Percentiles rank a stretch among this genome's conserved stretches.
phyloP scores from a whole-genome alignment of 768 basidiomycete genomes.

The Lentinus tigrinus region DNA sequence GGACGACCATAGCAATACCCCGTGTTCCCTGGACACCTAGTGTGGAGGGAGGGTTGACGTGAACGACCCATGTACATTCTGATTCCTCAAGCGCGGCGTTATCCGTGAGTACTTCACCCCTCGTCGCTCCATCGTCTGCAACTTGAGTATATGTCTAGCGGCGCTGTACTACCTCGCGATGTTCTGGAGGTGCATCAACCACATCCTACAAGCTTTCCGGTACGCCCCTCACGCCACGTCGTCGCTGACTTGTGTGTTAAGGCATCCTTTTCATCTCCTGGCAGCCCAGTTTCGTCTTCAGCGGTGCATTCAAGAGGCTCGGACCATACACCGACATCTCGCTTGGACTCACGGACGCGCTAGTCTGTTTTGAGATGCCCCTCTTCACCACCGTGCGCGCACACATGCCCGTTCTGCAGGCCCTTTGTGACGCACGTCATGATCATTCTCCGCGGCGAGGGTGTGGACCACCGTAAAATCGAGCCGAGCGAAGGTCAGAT shows the following conservation, averaged over 20 bases:
- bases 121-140: conserved; percentile 83
- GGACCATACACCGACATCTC: conserved; percentile 93
- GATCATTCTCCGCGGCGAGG: conserved; percentile 78
- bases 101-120: conserved; percentile 71
- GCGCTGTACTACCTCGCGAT: conserved; percentile 93
- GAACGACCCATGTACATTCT: conserved; percentile 91
- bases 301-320: conserved; percentile 69
- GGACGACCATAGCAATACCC: conserved; percentile 87
- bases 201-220: conserved; percentile 89
- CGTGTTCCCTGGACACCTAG: conserved; percentile 80
- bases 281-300: conserved; percentile 86
- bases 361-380: conserved; percentile 98
- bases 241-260: conserved; percentile 68
- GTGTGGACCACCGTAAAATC: conserved; percentile 94
- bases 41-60: conserved; percentile 85
- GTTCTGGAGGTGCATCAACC: conserved; percentile 92
- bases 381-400: conserved; percentile 95
- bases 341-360: conserved; percentile 82
- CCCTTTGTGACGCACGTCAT: conserved; percentile 86
- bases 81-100: conserved; percentile 93
- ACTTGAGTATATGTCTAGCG: conserved; percentile 74
- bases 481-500: conserved; percentile 94
- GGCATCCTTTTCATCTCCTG: conserved; percentile 96
- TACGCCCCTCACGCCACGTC: conserved; percentile 33
- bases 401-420: conserved; percentile 86